Percentiles rank a stretch among this genome's conserved stretches.
These are phyloP conservation scores for Neolentinus lepideus DNA, from an alignment of 1,284 basidiomycete genomes.

Conservation along the genomic window DNA sequence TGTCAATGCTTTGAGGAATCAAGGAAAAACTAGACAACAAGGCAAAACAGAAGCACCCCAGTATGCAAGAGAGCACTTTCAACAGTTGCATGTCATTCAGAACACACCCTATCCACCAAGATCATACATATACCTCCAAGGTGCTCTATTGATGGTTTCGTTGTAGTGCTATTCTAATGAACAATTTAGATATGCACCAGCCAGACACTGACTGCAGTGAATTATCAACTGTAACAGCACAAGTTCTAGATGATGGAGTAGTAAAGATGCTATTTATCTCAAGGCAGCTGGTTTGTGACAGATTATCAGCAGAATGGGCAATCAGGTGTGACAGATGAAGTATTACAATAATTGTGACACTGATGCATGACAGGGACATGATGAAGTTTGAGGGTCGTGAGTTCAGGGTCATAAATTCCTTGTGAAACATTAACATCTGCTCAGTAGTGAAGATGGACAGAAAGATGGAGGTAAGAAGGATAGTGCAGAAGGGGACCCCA, in stretches of 20 bases:
- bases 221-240: constrained; percentile 15
- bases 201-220: constrained; percentile 7
- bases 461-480: no score
- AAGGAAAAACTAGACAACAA: constrained; percentile 7
- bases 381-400: neutral
- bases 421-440: no score
- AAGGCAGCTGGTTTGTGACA: neutral
- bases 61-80: constrained; percentile 11
- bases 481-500: no score
- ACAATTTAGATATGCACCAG: constrained; percentile 13
- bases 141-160: neutral
- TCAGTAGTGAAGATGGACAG: no score
- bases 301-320: neutral
- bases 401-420: no score
- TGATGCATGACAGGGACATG: neutral
- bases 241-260: constrained; percentile 10
- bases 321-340: neutral
- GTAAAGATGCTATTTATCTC: constrained; percentile 15
- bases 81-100: constrained; percentile 7
- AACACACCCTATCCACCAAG: constrained; percentile 13
- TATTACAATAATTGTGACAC: neutral
- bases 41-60: constrained; percentile 8
- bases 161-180: neutral
- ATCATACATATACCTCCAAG: constrained; percentile 10
- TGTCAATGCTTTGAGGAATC: constrained; percentile 6